Conservation (phyloP, 1,139 yeast genomes). For the Blastobotrys niveus region DNA sequence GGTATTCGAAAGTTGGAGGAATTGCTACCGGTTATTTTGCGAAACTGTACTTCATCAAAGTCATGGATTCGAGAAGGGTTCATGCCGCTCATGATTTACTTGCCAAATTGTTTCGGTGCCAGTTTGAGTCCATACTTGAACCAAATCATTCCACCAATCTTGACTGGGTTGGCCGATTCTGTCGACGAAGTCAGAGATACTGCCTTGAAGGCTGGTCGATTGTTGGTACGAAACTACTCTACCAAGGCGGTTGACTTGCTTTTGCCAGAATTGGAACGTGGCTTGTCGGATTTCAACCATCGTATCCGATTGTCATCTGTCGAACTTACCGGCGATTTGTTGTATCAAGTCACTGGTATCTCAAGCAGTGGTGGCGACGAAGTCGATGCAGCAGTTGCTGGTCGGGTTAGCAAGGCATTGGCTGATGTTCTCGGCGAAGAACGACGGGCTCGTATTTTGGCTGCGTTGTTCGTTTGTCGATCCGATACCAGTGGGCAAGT, state of each 20-base stretch:
- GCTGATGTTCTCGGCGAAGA: slow-evolving; percentile 78
- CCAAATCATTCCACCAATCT: slow-evolving; percentile 81
- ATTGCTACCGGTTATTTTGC: slow-evolving; percentile 69
- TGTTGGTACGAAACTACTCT: slow-evolving; percentile 88
- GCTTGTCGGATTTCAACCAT: slow-evolving; percentile 74
- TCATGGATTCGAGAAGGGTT: slow-evolving; percentile 83
- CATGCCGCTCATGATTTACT: slow-evolving; percentile 80
- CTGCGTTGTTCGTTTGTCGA: slow-evolving; percentile 85
- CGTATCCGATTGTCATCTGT: slow-evolving; percentile 92
- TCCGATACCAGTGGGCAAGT: slow-evolving; percentile 86
- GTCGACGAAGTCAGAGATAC: slow-evolving; percentile 85
- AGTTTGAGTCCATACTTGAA: slow-evolving; percentile 86
- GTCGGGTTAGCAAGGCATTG: slow-evolving; percentile 61
- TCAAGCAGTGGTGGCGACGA: slow-evolving; percentile 32
- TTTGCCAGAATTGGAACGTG: slow-evolving; percentile 88
- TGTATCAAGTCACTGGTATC: slow-evolving; percentile 92
- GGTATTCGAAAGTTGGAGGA: slow-evolving; percentile 87
- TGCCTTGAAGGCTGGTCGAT: slow-evolving; percentile 87
- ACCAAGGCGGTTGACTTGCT: slow-evolving; percentile 87
- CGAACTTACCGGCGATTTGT: slow-evolving; percentile 92
- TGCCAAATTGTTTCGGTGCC: slow-evolving; percentile 92
- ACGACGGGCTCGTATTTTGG: slow-evolving; percentile 79
- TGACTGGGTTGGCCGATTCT: slow-evolving; percentile 84
- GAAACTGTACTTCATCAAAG: slow-evolving; percentile 63
- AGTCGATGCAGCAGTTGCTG: slow-evolving; percentile 52